Evolutionary conservation across 2,329 filamentous ascomycete species (phyloP), one percentile per base, ranked within the genome.

Genomic region (Calonectria henricotiae): DNA sequence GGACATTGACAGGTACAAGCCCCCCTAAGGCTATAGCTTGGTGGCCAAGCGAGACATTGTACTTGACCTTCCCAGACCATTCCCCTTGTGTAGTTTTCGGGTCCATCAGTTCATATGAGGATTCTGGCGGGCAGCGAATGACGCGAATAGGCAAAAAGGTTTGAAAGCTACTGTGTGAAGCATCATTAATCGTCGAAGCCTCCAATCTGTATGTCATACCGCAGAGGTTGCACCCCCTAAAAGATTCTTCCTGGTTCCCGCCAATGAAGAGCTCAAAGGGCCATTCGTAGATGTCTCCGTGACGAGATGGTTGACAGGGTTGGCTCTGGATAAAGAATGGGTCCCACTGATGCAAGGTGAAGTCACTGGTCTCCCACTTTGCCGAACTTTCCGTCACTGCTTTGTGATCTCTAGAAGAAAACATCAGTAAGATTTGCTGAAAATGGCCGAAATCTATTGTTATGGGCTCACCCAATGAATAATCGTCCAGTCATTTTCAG

Each of bases 21-120:
- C 67, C 67, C 30, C 67, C 62, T 1, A 69, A n/a, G 5, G 67
- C 62, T 27, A 61, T 69, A 3, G 67, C 67, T 23, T 54, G 55
- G 12, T 69, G 62, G 3, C 20, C 51, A 0, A 66, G 2, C 0
- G 67, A 62, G 8, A 69, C 25, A 8, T 20, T 51, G 44, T 61
- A 61, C 6, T 62, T 20, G 15, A 69, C 7, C 8, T 61, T 62
- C 13, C 30, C 35, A 0, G 51, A 4, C 67, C 62, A 69, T 35
- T 61, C 49, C 1, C 54, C 67, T 5, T 69, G 43, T 5, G 27
- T 7, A 12, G 62, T 62, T 6, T 39, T 35, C 5, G 67, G 67
- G 17, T 66, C 67, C 51, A 69, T 49, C 1, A 69, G 39, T 25
- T 69, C 67, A 20, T 61, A 69, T 20, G 51, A 55, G 3, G 67